Evolutionary conservation across 73 alveolate genomes (phyloP).

Genomic region (Paramecium tetraurelia): DNA sequence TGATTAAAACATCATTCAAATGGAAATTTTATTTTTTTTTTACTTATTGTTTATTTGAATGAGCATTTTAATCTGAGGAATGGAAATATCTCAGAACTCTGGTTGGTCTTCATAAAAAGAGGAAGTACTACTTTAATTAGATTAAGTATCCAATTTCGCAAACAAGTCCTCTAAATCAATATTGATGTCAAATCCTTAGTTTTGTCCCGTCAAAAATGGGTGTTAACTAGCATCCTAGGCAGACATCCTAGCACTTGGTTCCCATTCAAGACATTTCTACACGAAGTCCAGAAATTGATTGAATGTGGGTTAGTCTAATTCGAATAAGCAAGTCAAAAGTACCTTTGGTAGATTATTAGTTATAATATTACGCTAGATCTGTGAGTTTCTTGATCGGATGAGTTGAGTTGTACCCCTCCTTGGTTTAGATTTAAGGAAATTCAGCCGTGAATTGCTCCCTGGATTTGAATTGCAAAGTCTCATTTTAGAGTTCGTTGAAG

Average conservation of each 20-base stretch:
- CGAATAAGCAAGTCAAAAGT: background rate
- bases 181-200: background rate
- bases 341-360: conserved; percentile 28
- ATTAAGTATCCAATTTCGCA: conserved; percentile 5
- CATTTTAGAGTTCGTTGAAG: background rate
- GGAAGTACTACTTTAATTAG: conserved; percentile 51
- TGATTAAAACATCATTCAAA: conserved; percentile 12
- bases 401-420: conserved; percentile 30
- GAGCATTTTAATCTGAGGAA: conserved; percentile 1
- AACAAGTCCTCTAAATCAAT: background rate
- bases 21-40: conserved; percentile 37
- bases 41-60: background rate
- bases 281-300: conserved; percentile 48
- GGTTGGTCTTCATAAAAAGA: conserved; percentile 41
- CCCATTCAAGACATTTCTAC: conserved; percentile 43
- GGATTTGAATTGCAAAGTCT: background rate
- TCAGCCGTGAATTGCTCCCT: conserved; percentile 29
- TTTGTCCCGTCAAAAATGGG: conserved; percentile 44
- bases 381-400: conserved; percentile 9
- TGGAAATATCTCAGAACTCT: background rate
- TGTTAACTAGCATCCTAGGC: conserved; percentile 52
- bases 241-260: conserved; percentile 51
- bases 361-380: conserved; percentile 42
- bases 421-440: background rate
- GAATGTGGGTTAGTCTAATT: conserved; percentile 6